These are phyloP conservation scores for Nicotiana rustica DNA, from an alignment of 305 asterid genomes.

Conservation along the genomic window DNA sequence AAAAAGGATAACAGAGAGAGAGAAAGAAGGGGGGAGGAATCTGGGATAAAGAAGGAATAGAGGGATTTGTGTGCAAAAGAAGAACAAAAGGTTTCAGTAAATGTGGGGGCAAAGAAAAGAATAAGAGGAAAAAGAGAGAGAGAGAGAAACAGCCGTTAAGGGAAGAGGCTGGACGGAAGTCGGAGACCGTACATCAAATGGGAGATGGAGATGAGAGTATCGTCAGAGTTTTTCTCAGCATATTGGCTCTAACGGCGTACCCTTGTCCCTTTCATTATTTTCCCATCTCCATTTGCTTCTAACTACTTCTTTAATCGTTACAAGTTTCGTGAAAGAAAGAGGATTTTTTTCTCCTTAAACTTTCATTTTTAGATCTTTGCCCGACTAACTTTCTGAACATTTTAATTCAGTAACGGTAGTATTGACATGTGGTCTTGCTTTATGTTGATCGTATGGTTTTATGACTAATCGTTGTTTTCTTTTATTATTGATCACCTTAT, in stretches of 20 bases:
- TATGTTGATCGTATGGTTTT: too few relatives aligned
- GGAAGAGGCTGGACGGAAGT: neutral
- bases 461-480: too few relatives aligned
- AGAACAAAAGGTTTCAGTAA: neutral
- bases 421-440: too few relatives aligned
- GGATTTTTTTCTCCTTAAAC: neutral
- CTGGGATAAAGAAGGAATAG: too few relatives aligned
- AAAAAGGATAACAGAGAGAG: constrained; percentile 1
- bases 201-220: neutral
- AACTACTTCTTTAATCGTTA: neutral
- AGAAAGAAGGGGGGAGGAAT: neutral
- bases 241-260: neutral
- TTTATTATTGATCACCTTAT: too few relatives aligned
- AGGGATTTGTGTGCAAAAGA: neutral
- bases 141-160: neutral
- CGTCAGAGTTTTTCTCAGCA: neutral
- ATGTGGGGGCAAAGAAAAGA: neutral
- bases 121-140: neutral
- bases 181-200: neutral
- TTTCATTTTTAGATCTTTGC: too few relatives aligned
- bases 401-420: too few relatives aligned
- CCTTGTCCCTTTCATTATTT: neutral
- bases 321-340: neutral
- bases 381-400: too few relatives aligned
- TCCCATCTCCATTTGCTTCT: neutral